Percentiles rank a stretch among this genome's conserved stretches.
Conservation (phyloP, 805 yeast genomes). For the Wickerhamiella parazyma region DNA sequence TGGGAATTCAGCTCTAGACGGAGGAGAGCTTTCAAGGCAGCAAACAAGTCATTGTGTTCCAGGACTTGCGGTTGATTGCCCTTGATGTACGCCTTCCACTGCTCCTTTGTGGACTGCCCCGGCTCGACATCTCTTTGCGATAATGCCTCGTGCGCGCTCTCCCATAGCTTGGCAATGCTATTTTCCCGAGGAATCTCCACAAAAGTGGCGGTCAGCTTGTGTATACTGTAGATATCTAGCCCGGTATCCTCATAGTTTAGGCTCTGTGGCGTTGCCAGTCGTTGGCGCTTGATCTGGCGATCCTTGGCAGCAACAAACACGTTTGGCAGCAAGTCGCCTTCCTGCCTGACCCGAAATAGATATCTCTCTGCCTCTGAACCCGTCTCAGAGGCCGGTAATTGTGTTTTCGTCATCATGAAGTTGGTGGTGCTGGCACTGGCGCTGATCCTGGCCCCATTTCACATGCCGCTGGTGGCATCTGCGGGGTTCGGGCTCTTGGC, state of each 20-base stretch:
- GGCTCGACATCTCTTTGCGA: neutral
- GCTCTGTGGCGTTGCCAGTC: neutral
- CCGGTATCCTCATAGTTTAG: neutral
- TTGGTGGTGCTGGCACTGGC: slow-evolving; percentile 12
- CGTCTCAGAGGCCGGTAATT: slow-evolving; percentile 1
- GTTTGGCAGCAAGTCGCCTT: neutral
- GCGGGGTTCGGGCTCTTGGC: slow-evolving; percentile 14
- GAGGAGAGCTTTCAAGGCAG: slow-evolving; percentile 31
- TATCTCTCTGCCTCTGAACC: slow-evolving; percentile 5
- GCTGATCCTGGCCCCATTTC: slow-evolving; percentile 13
- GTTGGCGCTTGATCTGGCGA: neutral
- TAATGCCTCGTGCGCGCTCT: neutral
- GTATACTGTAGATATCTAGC: neutral
- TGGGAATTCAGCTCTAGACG: slow-evolving; percentile 28
- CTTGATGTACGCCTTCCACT: slow-evolving; percentile 33
- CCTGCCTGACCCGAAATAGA: neutral
- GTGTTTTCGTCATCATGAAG: slow-evolving; percentile 6
- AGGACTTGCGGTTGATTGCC: slow-evolving; percentile 26
- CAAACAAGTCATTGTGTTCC: slow-evolving; percentile 26
- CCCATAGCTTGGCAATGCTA: neutral
- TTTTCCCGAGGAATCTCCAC: neutral
- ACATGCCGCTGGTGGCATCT: slow-evolving; percentile 12
- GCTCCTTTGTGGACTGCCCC: slow-evolving; percentile 6
- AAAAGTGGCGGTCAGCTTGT: neutral
- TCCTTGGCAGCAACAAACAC: neutral